Percentiles rank a stretch among this genome's conserved stretches.
phyloP scores from a whole-genome alignment of 345 rosid species.

The Euphorbia lathyris region DNA sequence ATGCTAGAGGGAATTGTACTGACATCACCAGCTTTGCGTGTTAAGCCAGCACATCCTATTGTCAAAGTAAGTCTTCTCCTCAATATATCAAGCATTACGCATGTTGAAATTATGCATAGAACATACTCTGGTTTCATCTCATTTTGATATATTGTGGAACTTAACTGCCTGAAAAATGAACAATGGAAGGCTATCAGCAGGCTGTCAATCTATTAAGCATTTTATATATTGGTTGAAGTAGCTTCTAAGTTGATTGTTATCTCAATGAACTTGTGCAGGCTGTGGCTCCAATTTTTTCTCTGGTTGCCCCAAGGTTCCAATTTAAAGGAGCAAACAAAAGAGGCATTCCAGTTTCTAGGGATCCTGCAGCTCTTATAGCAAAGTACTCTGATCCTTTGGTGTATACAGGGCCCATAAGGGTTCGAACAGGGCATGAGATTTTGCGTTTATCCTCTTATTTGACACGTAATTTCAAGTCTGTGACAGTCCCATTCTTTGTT shows the following conservation, averaged over 20 bases:
- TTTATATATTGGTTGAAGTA: not conserved
- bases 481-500: slow-evolving; percentile 79
- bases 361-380: slow-evolving; percentile 84
- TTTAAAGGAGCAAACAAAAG: slow-evolving; percentile 98
- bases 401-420: slow-evolving; percentile 96
- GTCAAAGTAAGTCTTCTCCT: slow-evolving; percentile 58
- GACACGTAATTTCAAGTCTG: slow-evolving; percentile 59
- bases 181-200: not conserved
- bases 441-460: slow-evolving; percentile 71
- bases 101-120: not conserved
- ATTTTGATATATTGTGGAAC: not conserved
- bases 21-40: slow-evolving; percentile 93
- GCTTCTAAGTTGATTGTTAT: not conserved
- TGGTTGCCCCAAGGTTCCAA: slow-evolving; percentile 76
- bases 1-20: slow-evolving; percentile 80
- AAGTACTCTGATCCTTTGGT: slow-evolving; percentile 93
- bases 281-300: slow-evolving; percentile 83
- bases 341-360: slow-evolving; percentile 94
- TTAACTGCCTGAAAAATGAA: not conserved
- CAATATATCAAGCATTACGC: not conserved
- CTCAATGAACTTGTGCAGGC: slow-evolving; percentile 46
- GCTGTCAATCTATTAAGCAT: not conserved
- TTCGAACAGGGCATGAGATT: slow-evolving; percentile 93
- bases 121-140: not conserved
- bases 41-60: slow-evolving; percentile 93